Evolutionary conservation across 225 moss, liverwort and hornwort species (phyloP), one percentile per base, ranked within the genome.

Genomic region (Anthoceros angustus): DNA sequence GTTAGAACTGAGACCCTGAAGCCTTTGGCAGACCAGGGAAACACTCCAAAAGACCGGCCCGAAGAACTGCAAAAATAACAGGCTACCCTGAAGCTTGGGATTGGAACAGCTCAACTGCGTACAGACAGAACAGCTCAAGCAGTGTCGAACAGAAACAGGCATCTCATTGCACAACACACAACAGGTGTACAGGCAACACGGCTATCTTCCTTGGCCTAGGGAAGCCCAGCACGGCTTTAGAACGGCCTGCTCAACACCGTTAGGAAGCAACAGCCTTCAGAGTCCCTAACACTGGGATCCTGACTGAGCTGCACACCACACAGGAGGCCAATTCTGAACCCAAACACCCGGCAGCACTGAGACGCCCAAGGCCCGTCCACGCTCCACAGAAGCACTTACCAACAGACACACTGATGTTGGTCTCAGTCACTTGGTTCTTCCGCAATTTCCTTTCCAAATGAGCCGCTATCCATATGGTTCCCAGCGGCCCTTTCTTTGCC

Each of bases 401-500:
- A 41, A 98, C 98, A 66, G 98, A 98, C 43, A 92, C 89, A 61
- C 89, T 89, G 82, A 98, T 98, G 41, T 98, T 98, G 20, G 98
- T 98, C 77, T 98, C 98, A 2, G 98, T 89, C 15, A 98, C 92
- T 74, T 98, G 98, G 80, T 98, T 98, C 80, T 98, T 98, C 67
- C 98, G 87, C 26, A 98, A 86, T 87, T 98, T 98, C 62, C 98
- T 88, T 81, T 98, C 98, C 89, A 98, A 75, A 73, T 98, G 98
- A 64, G 98, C 98, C 69, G 98, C 98, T 69, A 98, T 98, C 98
- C 98, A 98, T 89, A 92, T 98, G 42, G 98, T 98, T 68, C 98
- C 98, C 76, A 98, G 71, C 25, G 98, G 98, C 64, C 98, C 98
- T 74, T 98, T 98, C 74, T 98, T 98, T 65, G 98, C 98, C 78